A percentile compares a stretch with the other conserved stretches of the same genome.
Evolutionary conservation across 306 rosid genomes (phyloP).

Genomic region (Trifolium dubium): DNA sequence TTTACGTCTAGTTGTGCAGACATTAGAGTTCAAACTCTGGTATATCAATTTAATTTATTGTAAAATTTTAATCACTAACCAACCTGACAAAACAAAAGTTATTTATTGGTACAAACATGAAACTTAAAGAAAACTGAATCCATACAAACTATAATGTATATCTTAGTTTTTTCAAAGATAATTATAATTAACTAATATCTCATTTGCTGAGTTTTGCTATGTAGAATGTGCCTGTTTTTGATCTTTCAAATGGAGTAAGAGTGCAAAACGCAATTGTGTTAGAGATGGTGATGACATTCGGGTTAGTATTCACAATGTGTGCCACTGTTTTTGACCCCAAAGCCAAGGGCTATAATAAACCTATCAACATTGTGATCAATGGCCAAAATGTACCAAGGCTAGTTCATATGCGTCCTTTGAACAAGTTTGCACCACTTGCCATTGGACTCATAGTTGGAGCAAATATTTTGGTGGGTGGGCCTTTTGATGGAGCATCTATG

Average conservation of each 20-base stretch:
- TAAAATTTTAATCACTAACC: too few relatives aligned
- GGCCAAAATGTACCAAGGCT: neutral
- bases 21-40: too few relatives aligned
- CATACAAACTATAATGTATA: too few relatives aligned
- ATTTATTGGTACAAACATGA: too few relatives aligned
- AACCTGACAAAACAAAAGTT: too few relatives aligned
- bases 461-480: conserved; percentile 64
- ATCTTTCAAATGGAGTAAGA: conserved; percentile 43
- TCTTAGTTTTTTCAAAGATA: too few relatives aligned
- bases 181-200: too few relatives aligned
- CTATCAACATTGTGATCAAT: neutral
- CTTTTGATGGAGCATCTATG: conserved; percentile 67
- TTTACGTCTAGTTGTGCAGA: too few relatives aligned
- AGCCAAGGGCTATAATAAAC: conserved; percentile 23
- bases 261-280: conserved; percentile 58
- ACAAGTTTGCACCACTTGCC: conserved; percentile 55
- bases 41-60: too few relatives aligned
- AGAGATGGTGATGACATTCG: conserved; percentile 74
- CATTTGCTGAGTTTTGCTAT: neutral
- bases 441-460: conserved; percentile 75
- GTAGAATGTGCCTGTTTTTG: conserved; percentile 47
- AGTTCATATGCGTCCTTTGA: neutral
- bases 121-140: too few relatives aligned
- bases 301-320: conserved; percentile 62
- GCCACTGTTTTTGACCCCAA: conserved; percentile 64